Evolutionary conservation across 345 rosid genomes (phyloP), one percentile per base, ranked within the genome.

Genomic region (Aquilaria sinensis): DNA sequence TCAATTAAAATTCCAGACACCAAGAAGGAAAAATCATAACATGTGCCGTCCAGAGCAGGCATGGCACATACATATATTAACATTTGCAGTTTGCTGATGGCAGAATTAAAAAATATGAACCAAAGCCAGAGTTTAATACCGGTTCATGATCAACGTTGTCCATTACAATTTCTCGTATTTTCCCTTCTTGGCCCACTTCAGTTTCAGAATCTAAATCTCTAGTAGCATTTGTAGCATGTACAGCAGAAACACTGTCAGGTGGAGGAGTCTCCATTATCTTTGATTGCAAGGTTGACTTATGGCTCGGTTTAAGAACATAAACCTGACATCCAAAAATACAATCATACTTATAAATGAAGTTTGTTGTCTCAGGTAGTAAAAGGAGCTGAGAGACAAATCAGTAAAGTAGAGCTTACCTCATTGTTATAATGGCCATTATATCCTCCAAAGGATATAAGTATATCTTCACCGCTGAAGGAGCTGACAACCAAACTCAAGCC

Each of bases 401-500:
- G 16, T 16, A 5, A 70, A 63, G 37, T 51, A 37, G 7, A 37
- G 60, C 60, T 23, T 77, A 95, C 99, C 88, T 89, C 98, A 65
- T 72, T 91, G 84, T 82, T 95, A 72, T 87, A 95, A 61, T 76
- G 99, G 30, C 99, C 99, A 74, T 95, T 85, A 68, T 95, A 95
- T 68, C 98, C 99, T 66, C 99, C 99, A 75, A 91, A 95, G 56
- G 97, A 81, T 62, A 91, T 74, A n/a, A 91, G 79, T 58, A 91
- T 75, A 80, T 95, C 96, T 75, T 91, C 97, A 32, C 96, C 96
- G 62, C 63, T 78, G 58, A 74, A 79, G 63, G 97, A 81, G 72
- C 94, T 85, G 32, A 91, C 87, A 31, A 78, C 94, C 80, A 95
- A 80, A 84, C 90, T 95, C 76, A 91, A 78, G 50, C 99, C 99